A percentile compares a stretch with the other conserved stretches of the same genome.
Evolutionary conservation across 306 rosid genomes (phyloP).

Genomic region (Biancaea sappan): DNA sequence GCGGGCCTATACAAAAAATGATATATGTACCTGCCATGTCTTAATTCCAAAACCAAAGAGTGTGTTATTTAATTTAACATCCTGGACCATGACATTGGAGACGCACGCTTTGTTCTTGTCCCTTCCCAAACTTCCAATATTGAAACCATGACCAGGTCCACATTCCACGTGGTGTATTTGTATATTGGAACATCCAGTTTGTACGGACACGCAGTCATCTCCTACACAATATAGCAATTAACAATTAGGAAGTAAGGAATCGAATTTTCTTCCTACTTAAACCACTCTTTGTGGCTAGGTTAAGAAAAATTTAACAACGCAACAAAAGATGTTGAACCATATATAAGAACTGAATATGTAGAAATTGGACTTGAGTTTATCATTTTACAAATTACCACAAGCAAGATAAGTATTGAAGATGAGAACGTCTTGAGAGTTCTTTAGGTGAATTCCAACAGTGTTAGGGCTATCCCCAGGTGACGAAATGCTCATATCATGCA

Average conservation of each 20-base stretch:
- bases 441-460: slow-evolving; percentile 84
- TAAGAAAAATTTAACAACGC: too few species aligned
- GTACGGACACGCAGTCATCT: slow-evolving; percentile 77
- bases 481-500: slow-evolving; percentile 45
- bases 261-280: too few species aligned
- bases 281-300: too few species aligned
- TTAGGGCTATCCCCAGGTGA: slow-evolving; percentile 80
- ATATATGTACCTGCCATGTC: slow-evolving; percentile 93
- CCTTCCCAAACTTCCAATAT: slow-evolving; percentile 76
- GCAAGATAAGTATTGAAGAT: slow-evolving; percentile 57
- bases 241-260: too few species aligned
- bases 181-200: slow-evolving; percentile 70
- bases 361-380: too few species aligned
- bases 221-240: slow-evolving; percentile 43
- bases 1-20: too few species aligned
- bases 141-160: slow-evolving; percentile 78
- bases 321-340: too few species aligned
- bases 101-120: slow-evolving; percentile 78
- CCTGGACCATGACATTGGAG: slow-evolving; percentile 73
- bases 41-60: slow-evolving; percentile 78
- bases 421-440: slow-evolving; percentile 55
- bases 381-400: slow-evolving; percentile 55
- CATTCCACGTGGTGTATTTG: slow-evolving; percentile 65
- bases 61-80: slow-evolving; percentile 53
- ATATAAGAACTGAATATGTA: too few species aligned